A percentile compares a stretch with the other conserved stretches of the same genome.
Evolutionary conservation across 352 stramenopile genomes (phyloP).

Genomic region (Pythium sp.): DNA sequence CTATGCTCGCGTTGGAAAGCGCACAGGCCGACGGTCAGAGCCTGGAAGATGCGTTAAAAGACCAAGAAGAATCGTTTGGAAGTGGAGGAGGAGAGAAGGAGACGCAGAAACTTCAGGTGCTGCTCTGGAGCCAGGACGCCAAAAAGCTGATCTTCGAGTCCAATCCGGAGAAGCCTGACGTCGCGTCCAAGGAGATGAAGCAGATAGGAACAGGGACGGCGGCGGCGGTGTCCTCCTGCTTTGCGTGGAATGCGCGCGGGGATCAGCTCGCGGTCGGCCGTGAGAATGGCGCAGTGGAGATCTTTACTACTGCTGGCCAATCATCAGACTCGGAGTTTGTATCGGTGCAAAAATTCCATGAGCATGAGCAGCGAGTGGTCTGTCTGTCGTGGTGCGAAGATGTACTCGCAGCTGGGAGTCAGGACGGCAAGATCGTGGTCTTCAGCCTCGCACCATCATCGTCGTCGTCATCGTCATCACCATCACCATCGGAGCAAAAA

Average conservation of each 20-base stretch:
- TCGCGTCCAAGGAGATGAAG: slow-evolving; percentile 24
- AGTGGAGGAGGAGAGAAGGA: not conserved
- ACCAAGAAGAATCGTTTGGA: slow-evolving; percentile 13
- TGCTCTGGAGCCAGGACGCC: slow-evolving; percentile 53
- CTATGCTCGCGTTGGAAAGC: slow-evolving; percentile 47
- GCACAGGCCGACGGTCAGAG: slow-evolving; percentile 44
- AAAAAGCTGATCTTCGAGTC: slow-evolving; percentile 33
- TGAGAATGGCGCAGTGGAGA: slow-evolving; percentile 43
- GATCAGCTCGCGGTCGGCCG: slow-evolving; percentile 37
- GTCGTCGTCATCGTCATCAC: not conserved
- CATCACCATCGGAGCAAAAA: not conserved
- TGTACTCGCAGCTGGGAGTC: slow-evolving; percentile 43
- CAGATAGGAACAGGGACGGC: not conserved
- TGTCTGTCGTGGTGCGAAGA: slow-evolving; percentile 35
- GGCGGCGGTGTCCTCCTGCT: slow-evolving; percentile 17
- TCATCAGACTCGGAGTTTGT: slow-evolving; percentile 1
- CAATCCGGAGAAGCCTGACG: slow-evolving; percentile 28
- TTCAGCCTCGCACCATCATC: slow-evolving; percentile 21
- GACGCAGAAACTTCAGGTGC: slow-evolving; percentile 12
- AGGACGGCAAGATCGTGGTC: slow-evolving; percentile 56
- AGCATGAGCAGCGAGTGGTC: slow-evolving; percentile 50
- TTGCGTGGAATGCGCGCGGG: slow-evolving; percentile 28
- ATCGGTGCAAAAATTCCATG: slow-evolving; percentile 31
- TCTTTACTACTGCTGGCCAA: slow-evolving; percentile 14
- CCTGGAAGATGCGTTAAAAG: slow-evolving; percentile 48